Evolutionary conservation across 2,329 filamentous ascomycete genomes (phyloP), one percentile per base, ranked within the genome.

Genomic region (Cordyceps cateniannulata): DNA sequence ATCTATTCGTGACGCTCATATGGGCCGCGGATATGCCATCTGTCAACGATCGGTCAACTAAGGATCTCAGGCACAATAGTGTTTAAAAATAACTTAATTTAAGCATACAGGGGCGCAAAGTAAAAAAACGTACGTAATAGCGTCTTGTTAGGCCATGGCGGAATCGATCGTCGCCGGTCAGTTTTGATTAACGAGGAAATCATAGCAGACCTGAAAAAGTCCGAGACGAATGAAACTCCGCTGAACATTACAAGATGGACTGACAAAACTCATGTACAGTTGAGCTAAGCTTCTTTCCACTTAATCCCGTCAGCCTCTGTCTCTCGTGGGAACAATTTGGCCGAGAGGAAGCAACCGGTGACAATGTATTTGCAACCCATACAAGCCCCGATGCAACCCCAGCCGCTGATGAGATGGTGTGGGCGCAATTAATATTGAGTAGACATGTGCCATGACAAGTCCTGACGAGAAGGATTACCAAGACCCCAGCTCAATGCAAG

Each of bases 51-150:
- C 32, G 10, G 32, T 12, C 32, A 35, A 35, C 32, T 35, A 35
- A 35, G 32, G 2, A 35, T 35, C 32, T 35, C 32, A 35, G 32
- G 32, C 32, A 35, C 32, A 42, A 42, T 7, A 5, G 16, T 6
- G 5, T 22, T 45, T 50, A 20, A 58, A 42, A 20, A 27, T 20
- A 22, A 40, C 3, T n/a, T 50, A 29, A 49, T 22, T 50, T 32
- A 59, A 59, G 35, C 55, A 44, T 50, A 44, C 22, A 5, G 3
- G 32, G 14, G 22, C 20, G 18, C 16, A 42, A 5, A 54, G 3
- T n/a, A 32, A 6, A 51, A 35, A 40, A 57, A 12, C 18, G 22
- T 50, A 59, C 47, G 47, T 59, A 59, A 51, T 44, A 50, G 55
- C 22, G 9, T 3, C 22, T 42, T 18, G n/a, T 22, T 10, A 16